A percentile compares a stretch with the other conserved stretches of the same genome.
Conservation (phyloP, 441 rosid genomes). For the Omphalea diandra region DNA sequence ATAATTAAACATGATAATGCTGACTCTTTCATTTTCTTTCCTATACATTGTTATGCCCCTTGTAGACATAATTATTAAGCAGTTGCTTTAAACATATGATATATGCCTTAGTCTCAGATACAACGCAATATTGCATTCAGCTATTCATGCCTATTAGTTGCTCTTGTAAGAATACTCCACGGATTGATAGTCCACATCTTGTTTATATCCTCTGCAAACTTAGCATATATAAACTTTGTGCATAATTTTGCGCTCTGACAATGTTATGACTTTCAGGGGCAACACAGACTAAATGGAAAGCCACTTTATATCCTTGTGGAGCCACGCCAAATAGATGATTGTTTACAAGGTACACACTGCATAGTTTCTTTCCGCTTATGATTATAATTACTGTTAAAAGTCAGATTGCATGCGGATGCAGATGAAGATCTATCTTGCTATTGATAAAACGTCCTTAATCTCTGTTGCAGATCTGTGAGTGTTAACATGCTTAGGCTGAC, state of each 20-base stretch:
- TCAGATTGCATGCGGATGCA: not conserved
- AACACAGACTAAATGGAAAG: slow-evolving; percentile 76
- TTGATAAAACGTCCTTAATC: no score
- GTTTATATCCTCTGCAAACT: not conserved
- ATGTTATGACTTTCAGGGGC: slow-evolving; percentile 48
- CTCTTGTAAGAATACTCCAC: no score
- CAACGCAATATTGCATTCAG: no score
- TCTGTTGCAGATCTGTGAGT: slow-evolving; percentile 18
- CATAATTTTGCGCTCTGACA: not conserved
- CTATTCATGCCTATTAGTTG: no score
- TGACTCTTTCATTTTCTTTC: no score
- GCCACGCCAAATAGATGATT: slow-evolving; percentile 67
- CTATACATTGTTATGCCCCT: no score
- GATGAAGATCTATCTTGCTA: no score
- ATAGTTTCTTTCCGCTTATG: not conserved
- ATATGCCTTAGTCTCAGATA: no score
- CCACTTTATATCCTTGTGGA: slow-evolving; percentile 94
- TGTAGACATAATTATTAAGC: no score
- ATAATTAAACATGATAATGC: no score
- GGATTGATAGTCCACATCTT: no score
- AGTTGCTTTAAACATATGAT: not conserved
- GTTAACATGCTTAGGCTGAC: slow-evolving; percentile 28
- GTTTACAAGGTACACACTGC: slow-evolving; percentile 44
- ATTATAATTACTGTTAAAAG: not conserved
- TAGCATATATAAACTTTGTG: not conserved